Base-by-base conservation (phyloP, 2,329 filamentous ascomycete species). In the Penicillium sp. region DNA sequence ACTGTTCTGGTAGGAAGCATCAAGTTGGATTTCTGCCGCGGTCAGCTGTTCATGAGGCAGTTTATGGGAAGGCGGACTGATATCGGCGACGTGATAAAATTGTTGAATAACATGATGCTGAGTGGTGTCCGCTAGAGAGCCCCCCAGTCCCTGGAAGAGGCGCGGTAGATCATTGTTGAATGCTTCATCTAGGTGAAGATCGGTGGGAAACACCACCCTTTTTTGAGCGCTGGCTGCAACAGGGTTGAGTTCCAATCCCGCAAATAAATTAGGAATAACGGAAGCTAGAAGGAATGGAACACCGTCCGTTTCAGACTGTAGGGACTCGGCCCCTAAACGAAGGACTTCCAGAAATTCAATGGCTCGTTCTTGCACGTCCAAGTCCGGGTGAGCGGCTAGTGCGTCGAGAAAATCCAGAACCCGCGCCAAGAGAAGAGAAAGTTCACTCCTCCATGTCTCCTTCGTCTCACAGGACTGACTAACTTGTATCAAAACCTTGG, bases 331-430 rank as follows among this genome's bases (percentile, higher is more conserved):
- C 2, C 91, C 91, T 45, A 99, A 81, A 57, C 91, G 91, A 68
- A 98, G 85, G 13, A 98, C 81, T 71, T 99, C 95, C 0, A 92
- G 83, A 66, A 96, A 96, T 70, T 97, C 93, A 1, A 97, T 93
- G 3, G 93, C 89, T 55, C 95, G 86, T 73, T 98, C 95, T 75
- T 99, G 95, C 3, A 99, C 92, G 71, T 99, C 95, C 1, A 99
- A 81, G 66, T 87, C 91, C 0, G 93, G 93, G 71, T 98, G 91
- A 41, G 88, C 81, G 0, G 87, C 86, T 16, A 98, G 75, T 1
- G 87, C 85, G 67, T 98, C 93, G 22, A 96, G 79, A 48, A 90
- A 89, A 70, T 95, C 86, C 21, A 96, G 84, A 7, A 97, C 86
- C 2, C 92, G 86, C 27, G 90, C 89, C 75, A 96, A 86, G 24